These are phyloP conservation scores for Fusarium austroafricanum DNA, from an alignment of 2,329 filamentous ascomycete species.

Conservation along the genomic window DNA sequence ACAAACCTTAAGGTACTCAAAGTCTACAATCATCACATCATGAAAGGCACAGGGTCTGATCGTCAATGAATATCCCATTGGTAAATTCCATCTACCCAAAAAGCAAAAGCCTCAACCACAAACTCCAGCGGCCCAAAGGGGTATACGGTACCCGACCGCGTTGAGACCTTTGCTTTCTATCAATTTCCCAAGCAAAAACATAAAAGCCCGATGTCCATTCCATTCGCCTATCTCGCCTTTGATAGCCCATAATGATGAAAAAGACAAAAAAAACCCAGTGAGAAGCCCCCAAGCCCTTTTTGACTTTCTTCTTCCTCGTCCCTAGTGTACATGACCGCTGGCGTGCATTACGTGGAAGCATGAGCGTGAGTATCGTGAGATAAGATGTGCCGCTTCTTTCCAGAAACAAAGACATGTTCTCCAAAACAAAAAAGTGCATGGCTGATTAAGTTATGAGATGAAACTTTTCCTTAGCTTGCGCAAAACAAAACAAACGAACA, in stretches of 20 bases:
- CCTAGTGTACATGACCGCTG: slow-evolving; percentile 28
- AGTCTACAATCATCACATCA: neutral
- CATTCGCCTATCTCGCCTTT: slow-evolving; percentile 9
- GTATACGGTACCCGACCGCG: slow-evolving; percentile 21
- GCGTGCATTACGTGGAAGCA: slow-evolving; percentile 28
- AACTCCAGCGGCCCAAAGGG: slow-evolving; percentile 30
- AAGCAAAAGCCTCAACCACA: slow-evolving; percentile 35
- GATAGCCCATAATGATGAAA: neutral
- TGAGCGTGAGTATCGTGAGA: slow-evolving; percentile 43
- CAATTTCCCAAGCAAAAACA: slow-evolving; percentile 10
- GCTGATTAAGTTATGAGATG: slow-evolving; percentile 33
- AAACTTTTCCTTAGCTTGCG: slow-evolving; percentile 23
- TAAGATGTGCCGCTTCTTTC: slow-evolving; percentile 13
- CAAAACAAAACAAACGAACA: slow-evolving; percentile 10
- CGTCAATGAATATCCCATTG: slow-evolving; percentile 33
- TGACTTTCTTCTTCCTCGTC: slow-evolving; percentile 2
- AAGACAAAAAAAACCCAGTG: neutral
- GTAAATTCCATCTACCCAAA: slow-evolving; percentile 18
- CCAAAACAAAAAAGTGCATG: slow-evolving; percentile 22
- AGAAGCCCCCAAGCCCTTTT: slow-evolving; percentile 15
- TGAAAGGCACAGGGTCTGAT: neutral
- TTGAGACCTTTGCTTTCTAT: slow-evolving; percentile 40
- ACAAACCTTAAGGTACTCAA: neutral
- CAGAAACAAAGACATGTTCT: slow-evolving; percentile 11
- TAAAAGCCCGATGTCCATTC: slow-evolving; percentile 7